Evolutionary conservation across 2,329 filamentous ascomycete genomes (phyloP), one percentile per base, ranked within the genome.

Genomic region (Ceratocystiopsis minuta): DNA sequence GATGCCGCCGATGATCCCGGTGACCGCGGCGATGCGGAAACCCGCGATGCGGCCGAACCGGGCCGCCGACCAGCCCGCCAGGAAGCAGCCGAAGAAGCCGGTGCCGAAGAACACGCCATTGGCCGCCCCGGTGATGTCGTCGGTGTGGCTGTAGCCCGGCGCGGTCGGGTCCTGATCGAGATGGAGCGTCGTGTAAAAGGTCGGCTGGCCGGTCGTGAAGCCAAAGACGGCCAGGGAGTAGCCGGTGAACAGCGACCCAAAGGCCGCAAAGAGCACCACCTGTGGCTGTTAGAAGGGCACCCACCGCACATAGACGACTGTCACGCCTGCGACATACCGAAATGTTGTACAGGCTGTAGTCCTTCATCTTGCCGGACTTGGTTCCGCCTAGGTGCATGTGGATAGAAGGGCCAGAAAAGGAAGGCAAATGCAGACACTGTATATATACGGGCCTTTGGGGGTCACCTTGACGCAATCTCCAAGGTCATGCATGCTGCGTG

Each of bases 101-200:
- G 35, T 36, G 14, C 40, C 40, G 13, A 41, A 41, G 20, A 41
- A 41, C 16, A 41, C 40, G 16, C 40, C 40, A 7, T 41, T 41
- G 16, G 16, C n/a, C 0, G 40, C 40, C 7, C 40, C 40, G 14
- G 20, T 28, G 6, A 41, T 41, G 28, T 41, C 35, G 31, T 24
- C 20, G 11, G 40, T 41, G 35, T 37, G 16, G 35, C 35, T 16
- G 28, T 41, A 41, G 13, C 35, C 40, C 6, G 40, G 40, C 1
- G 16, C 16, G 16, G 40, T 14, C 4, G 24, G 15, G 40, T 37
- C 35, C 6, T 16, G 15, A 16, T 37, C 28, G 12, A 41, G 35
- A 10, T 24, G 16, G 14, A 41, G 34, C 34, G 40, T 37, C 11
- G 24, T 16, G 35, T 41, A 41, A 37, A 37, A 41, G 1, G 40